Conservation (phyloP, 192 early-diverging fungal genomes). For the Backusella tarrabulga region DNA sequence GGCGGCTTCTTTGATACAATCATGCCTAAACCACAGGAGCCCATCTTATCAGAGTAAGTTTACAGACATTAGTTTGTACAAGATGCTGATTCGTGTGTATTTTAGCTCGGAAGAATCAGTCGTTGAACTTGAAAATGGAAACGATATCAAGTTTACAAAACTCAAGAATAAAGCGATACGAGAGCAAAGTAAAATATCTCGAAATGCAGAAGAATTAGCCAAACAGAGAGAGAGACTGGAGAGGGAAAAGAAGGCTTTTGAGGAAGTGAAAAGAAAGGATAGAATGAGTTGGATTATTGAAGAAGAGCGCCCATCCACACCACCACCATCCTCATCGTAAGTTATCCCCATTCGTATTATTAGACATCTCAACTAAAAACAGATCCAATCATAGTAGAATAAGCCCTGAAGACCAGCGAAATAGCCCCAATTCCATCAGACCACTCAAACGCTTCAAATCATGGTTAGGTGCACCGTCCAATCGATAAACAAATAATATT, state of each 20-base stretch:
- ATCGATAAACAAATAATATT: not conserved
- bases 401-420: not conserved
- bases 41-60: conserved; percentile 24
- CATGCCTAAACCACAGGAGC: conserved; percentile 30
- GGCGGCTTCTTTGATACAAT: conserved; percentile 47
- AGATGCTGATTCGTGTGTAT: too few relatives aligned
- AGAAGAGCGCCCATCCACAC: not conserved
- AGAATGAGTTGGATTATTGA: not conserved
- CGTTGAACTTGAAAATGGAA: conserved; percentile 42
- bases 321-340: not conserved
- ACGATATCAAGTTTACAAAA: conserved; percentile 38
- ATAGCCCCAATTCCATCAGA: not conserved
- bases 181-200: conserved; percentile 66
- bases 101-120: conserved; percentile 14
- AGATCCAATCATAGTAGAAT: not conserved
- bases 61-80: too few relatives aligned
- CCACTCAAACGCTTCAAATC: conserved; percentile 5
- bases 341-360: not conserved
- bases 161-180: conserved; percentile 56
- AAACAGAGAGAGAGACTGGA: conserved; percentile 56
- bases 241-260: conserved; percentile 32
- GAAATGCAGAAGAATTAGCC: conserved; percentile 69
- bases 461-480: conserved; percentile 19
- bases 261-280: conserved; percentile 20
- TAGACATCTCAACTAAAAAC: not conserved